These are phyloP conservation scores for Eucalyptus brandiana DNA, from an alignment of 345 rosid genomes.

Conservation along the genomic window DNA sequence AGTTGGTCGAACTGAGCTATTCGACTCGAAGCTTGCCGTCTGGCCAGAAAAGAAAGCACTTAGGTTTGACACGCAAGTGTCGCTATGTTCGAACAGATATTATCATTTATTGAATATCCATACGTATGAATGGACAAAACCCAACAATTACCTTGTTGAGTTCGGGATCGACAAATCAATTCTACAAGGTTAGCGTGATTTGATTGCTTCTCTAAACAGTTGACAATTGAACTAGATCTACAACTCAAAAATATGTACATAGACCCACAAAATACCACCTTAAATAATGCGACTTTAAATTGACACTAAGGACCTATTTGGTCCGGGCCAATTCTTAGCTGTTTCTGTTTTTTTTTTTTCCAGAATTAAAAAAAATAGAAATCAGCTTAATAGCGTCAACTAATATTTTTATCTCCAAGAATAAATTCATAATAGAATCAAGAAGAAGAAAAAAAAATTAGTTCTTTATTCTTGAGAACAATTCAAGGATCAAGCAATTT, in stretches of 20 bases:
- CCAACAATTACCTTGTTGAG: not conserved
- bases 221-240: not conserved
- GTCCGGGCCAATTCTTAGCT: not conserved
- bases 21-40: not conserved
- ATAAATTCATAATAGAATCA: fast-evolving
- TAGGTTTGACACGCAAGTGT: not conserved
- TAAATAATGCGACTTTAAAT: not conserved
- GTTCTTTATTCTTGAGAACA: fast-evolving
- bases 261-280: not conserved
- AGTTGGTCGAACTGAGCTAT: not conserved
- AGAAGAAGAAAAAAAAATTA: too few relatives aligned
- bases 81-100: not conserved
- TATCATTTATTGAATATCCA: not conserved
- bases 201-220: not conserved
- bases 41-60: not conserved
- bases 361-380: fast-evolving
- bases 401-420: too few relatives aligned
- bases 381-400: fast-evolving
- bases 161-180: not conserved
- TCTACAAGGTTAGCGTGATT: not conserved
- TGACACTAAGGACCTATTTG: not conserved
- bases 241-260: not conserved
- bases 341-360: too few relatives aligned
- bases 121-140: not conserved
- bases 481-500: not conserved